Base-by-base conservation (phyloP, 2,329 filamentous ascomycete genomes). In the Colletotrichum tamarilloi region DNA sequence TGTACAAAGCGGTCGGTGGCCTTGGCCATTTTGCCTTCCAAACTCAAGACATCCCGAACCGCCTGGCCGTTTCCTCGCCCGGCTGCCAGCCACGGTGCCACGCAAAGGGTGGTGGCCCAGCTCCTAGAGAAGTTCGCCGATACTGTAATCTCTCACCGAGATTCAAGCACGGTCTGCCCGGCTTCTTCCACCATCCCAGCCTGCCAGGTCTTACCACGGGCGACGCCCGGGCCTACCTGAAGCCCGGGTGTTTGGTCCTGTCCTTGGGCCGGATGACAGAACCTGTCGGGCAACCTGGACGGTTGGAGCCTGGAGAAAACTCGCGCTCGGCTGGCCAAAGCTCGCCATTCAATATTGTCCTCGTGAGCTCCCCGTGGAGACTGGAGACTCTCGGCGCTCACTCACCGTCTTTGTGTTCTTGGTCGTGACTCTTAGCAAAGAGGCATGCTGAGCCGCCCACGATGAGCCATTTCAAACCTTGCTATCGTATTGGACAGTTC, bases 321-420 rank as follows among this genome's bases (percentile, higher is more conserved):
- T 67, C 57, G 35, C 62, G 56, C 42, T 63, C 49, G 53, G 24
- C 60, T 73, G 67, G 55, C 60, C 55, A 55, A 38, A 30, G 56
- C 46, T 72, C 59, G 66, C 35, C 32, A 35, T 35, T 35, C 32
- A 35, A 35, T 19, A 66, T 58, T 73, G 71, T 71, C 71, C 71
- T 73, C 71, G 71, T 73, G 71, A 56, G 62, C 71, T 66, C 49
- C 49, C 60, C 67, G 67, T 66, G 71, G 71, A 52, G 71, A 70
- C 60, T 66, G 71, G 71, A 42, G 67, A 70, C 60, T 66, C 66
- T 73, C 71, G 67, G 71, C 71, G 62, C 56, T 66, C 57, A n/a
- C 67, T 73, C 71, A 73, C 71, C 71, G 71, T 66, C 60, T 71
- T 71, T 71, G 67, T 71, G 60, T 56, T 66, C 42, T 11, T 30